These are phyloP conservation scores for Skeletonema potamos DNA, from an alignment of 108 stramenopile species.

Conservation along the genomic window DNA sequence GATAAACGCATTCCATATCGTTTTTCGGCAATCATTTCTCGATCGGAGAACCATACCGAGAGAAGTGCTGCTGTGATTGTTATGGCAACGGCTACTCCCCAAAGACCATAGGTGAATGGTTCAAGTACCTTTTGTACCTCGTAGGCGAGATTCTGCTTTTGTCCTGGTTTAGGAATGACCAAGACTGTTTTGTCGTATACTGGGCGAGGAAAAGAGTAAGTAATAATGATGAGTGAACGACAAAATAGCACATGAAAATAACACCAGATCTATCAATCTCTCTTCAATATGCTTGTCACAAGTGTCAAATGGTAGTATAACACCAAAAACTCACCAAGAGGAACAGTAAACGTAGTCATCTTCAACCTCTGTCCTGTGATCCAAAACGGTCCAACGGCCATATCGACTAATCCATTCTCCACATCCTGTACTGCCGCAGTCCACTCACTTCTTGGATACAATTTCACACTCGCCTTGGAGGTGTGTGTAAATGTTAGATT, in stretches of 20 bases:
- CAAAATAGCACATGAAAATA: background rate
- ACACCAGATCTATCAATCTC: background rate
- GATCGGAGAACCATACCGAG: slow-evolving; percentile 8
- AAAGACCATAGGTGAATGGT: slow-evolving; percentile 10
- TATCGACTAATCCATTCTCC: slow-evolving; percentile 17
- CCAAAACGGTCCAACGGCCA: slow-evolving; percentile 29
- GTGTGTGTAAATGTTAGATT: slow-evolving; percentile 16
- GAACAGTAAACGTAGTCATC: slow-evolving; percentile 6
- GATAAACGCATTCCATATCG: background rate
- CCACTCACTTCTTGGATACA: background rate
- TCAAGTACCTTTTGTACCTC: slow-evolving; percentile 13
- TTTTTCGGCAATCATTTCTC: background rate
- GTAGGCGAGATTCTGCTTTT: background rate
- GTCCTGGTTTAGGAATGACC: slow-evolving; percentile 12
- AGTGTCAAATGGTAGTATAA: too few relatives aligned
- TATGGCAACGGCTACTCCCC: background rate
- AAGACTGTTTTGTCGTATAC: slow-evolving; percentile 26
- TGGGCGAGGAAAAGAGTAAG: background rate
- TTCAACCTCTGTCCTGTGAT: slow-evolving; percentile 14
- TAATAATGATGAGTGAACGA: background rate
- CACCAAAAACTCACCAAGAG: background rate
- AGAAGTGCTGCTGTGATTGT: background rate
- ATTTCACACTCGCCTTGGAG: background rate
- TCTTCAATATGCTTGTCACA: too few relatives aligned
- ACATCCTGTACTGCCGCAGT: slow-evolving; percentile 20